These are phyloP conservation scores for Spencermartinsiella europaea DNA, from an alignment of 805 yeast species.

Conservation along the genomic window DNA sequence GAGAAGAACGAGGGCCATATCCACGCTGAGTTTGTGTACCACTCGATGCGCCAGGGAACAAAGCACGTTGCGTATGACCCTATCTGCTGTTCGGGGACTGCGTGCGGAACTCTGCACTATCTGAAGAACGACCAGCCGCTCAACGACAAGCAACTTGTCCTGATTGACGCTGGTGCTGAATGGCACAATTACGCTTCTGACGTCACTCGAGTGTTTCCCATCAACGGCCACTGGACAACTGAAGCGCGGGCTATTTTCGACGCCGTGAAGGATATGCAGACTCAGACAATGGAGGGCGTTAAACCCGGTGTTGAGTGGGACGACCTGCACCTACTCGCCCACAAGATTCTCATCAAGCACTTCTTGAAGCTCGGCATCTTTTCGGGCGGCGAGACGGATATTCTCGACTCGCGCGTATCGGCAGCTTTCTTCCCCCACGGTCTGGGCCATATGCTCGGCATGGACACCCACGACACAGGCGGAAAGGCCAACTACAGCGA, in stretches of 20 bases:
- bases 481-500: constrained; percentile 85
- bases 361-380: constrained; percentile 75
- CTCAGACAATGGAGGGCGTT: constrained; percentile 59
- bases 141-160: constrained; percentile 55
- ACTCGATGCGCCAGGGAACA: constrained; percentile 90
- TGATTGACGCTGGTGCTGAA: constrained; percentile 97
- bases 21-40: constrained; percentile 93
- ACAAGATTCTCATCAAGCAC: constrained; percentile 64
- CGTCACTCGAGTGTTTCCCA: constrained; percentile 93
- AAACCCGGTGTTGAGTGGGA: constrained; percentile 87
- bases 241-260: constrained; percentile 83
- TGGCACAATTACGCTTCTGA: constrained; percentile 92
- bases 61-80: constrained; percentile 89
- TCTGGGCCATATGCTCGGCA: constrained; percentile 85
- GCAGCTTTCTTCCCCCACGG: constrained; percentile 93
- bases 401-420: constrained; percentile 63
- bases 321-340: constrained; percentile 73
- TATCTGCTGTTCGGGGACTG: constrained; percentile 89
- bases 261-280: constrained; percentile 79
- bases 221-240: constrained; percentile 79
- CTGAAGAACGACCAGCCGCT: constrained; percentile 69
- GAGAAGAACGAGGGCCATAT: constrained; percentile 83
- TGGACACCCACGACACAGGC: constrained; percentile 96
- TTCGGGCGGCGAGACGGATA: constrained; percentile 52
- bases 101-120: constrained; percentile 87